Base-by-base conservation (phyloP, 2,329 filamentous ascomycete species). In the Ceratocystis destructans region DNA sequence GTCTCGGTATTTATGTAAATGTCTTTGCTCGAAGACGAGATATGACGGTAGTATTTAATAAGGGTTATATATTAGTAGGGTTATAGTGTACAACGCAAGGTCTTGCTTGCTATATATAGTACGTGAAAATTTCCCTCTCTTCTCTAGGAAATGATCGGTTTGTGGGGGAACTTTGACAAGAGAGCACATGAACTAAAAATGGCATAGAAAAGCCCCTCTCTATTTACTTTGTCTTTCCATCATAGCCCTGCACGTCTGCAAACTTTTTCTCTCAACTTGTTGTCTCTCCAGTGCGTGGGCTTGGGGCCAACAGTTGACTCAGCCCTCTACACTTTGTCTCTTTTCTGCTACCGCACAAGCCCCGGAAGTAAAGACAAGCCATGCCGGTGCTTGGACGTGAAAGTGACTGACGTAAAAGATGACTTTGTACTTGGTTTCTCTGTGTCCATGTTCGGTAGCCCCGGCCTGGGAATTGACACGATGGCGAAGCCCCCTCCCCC, bases 371-470 rank as follows among this genome's bases (percentile, higher is more conserved):
- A 28, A 53, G 22, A 28, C 48, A 53, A 53, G 48, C 48, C 48
- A 53, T 53, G 48, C 48, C 48, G 48, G 17, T 25, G 48, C 48
- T 53, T 28, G 7, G 48, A 53, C 22, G 10, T 28, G 48, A 15
- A 8, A 53, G 20, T 12, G 48, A 53, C 48, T 53, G 48, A 53
- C 48, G 48, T 53, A 53, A 53, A 53, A 53, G 8, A 2, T 28
- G 48, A 6, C 25, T 8, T 59, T 59, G 12, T 59, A 33, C 17
- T 59, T 59, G 28, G n/a, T 59, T 25, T 59, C 28, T 59, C 55
- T 59, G 55, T 37, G 55, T 37, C 55, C 55, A 33, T 59, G 55
- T 59, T 59, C 55, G 55, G 55, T 59, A 28, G 55, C 28, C 55
- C 55, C 55, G 55, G 31, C 15, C 55, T 31, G 25, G 28, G 55